Base-by-base conservation (phyloP, 169 alveolate genomes). In the Cryptosporidium tyzzeri region DNA sequence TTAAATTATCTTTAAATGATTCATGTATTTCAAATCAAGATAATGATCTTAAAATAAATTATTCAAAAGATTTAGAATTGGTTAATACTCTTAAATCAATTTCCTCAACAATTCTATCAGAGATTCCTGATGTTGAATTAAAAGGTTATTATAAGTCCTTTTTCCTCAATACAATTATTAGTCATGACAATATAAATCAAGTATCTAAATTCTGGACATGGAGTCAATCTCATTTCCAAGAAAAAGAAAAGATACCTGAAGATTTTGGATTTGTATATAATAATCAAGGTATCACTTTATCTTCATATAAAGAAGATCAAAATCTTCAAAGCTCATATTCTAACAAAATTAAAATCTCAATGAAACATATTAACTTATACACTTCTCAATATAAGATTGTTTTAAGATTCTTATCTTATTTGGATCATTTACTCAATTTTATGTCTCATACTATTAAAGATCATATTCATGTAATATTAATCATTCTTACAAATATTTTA, bases 391-490 rank as follows among this genome's bases (percentile, higher is more conserved):
- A 29, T 26, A 80, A 65, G 26, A 29, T 29, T 10, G 44, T 65
- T n/a, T 14, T 62, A 29, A 55, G 41, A 41, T 80, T 80, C 51
- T 39, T 80, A 26, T 37, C 59, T 44, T 80, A 62, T 29, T 26
- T 80, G 37, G 89, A 80, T 18, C 55, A 80, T 48, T 12, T 80
- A 26, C 62, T 80, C 5, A 53, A 80, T 8, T 21, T 29, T 10
- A 80, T 80, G 89, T 35, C 89, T 26, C 89, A 80, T 26, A 41
- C 73, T 14, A 16, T 80, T 18, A 80, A 41, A 4, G 69, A 62
- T 18, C 41, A 62, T 26, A 14, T 50, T 18, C 68, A 59, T n/a
- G 29, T 37, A 2, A 80, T 80, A 5, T 33, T 80, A 21, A 48
- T 59, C 4, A 37, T 80, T 29, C 50, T 80, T 3, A 6, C 55